phyloP scores from a whole-genome alignment of 2,329 filamentous ascomycete genomes.

The Phaeophleospora eucalypticola region DNA sequence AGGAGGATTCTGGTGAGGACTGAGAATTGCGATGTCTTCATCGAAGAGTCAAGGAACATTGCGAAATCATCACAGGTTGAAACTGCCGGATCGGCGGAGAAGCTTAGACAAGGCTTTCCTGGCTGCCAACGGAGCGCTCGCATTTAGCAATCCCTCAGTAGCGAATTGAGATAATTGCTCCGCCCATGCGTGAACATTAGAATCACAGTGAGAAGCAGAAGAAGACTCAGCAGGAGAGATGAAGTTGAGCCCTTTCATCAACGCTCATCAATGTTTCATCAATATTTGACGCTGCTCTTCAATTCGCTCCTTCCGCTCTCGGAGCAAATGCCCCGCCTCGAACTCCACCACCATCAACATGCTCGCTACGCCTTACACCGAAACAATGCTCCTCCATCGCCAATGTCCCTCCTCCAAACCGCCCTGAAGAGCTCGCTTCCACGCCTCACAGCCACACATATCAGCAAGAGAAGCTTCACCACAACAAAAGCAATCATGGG shows the following conservation, averaged over 20 bases:
- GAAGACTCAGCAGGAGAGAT: not conserved
- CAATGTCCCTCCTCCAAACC: conserved; percentile 2
- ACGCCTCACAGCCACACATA: not conserved
- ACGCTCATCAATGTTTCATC: not conserved
- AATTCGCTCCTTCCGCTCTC: not conserved
- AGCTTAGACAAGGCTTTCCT: too few relatives aligned
- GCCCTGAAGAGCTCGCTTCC: not conserved
- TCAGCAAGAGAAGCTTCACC: conserved; percentile 16
- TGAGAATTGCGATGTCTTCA: too few relatives aligned
- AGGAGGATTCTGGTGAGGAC: not conserved
- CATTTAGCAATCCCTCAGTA: too few relatives aligned
- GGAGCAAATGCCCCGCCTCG: not conserved
- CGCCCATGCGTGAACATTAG: too few relatives aligned
- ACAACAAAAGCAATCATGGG: conserved; percentile 26
- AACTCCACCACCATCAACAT: too few relatives aligned
- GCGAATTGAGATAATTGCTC: too few relatives aligned
- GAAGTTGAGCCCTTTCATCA: not conserved
- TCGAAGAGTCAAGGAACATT: too few relatives aligned
- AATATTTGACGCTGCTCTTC: not conserved
- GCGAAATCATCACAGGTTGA: too few relatives aligned
- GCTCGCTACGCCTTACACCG: too few relatives aligned
- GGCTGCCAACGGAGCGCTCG: too few relatives aligned
- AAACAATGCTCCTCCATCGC: not conserved
- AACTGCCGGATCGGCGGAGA: too few relatives aligned
- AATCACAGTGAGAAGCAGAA: too few relatives aligned